phyloP scores from a whole-genome alignment of 495 filamentous ascomycete genomes.

The Parmelia sp. region DNA sequence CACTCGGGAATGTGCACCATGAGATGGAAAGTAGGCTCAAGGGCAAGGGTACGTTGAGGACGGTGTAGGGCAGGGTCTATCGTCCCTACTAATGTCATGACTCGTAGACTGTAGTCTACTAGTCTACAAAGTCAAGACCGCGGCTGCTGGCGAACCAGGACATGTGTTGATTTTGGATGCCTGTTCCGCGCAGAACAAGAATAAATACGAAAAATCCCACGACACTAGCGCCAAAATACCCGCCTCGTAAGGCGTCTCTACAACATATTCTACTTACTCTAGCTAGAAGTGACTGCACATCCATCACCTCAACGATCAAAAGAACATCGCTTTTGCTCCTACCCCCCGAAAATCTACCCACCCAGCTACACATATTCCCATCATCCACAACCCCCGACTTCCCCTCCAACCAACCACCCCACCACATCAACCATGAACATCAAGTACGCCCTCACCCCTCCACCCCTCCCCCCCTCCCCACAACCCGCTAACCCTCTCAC shows the following conservation, averaged over 20 bases:
- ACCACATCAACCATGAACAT: conserved; percentile 11
- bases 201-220: neutral
- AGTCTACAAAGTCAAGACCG: conserved; percentile 6
- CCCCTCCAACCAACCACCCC: neutral
- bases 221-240: neutral
- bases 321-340: neutral
- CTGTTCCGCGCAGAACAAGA: no score
- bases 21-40: conserved; percentile 9
- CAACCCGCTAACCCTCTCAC: neutral
- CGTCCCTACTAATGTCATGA: neutral
- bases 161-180: no score
- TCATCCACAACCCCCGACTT: neutral
- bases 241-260: neutral
- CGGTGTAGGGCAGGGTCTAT: neutral
- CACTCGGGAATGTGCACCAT: conserved; percentile 15
- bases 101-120: no score
- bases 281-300: neutral
- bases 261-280: no score
- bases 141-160: neutral
- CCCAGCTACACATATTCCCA: neutral
- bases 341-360: no score
- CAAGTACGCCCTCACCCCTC: conserved; percentile 3
- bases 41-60: conserved; percentile 17
- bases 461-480: neutral
- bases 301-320: neutral